Percentiles rank a stretch among this genome's conserved stretches.
Conservation (phyloP, 805 yeast genomes). For the Zygoascus flipseniorum region DNA sequence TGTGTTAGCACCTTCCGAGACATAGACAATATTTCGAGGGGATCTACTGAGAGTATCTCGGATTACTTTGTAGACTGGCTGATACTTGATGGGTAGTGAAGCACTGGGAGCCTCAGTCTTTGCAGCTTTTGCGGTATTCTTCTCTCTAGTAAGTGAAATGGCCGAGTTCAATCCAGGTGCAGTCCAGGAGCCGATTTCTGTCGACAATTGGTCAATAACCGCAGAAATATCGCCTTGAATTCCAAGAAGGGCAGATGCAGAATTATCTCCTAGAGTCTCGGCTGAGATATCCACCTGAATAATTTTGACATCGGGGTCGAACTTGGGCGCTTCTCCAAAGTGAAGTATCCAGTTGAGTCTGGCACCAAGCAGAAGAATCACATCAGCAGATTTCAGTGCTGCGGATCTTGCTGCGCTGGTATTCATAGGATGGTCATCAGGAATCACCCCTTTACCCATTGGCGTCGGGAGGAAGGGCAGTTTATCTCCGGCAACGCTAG, state of each 20-base stretch:
- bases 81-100: slow-evolving; percentile 35
- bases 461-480: slow-evolving; percentile 65
- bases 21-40: slow-evolving; percentile 26
- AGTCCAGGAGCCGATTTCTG: slow-evolving; percentile 27
- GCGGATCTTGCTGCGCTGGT: slow-evolving; percentile 56
- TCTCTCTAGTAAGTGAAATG: slow-evolving; percentile 19
- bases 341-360: slow-evolving; percentile 69
- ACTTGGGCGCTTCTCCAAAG: slow-evolving; percentile 53
- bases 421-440: slow-evolving; percentile 41
- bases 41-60: slow-evolving; percentile 31
- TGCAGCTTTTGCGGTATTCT: slow-evolving; percentile 29
- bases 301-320: slow-evolving; percentile 36
- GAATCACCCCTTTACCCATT: slow-evolving; percentile 67
- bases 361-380: slow-evolving; percentile 54
- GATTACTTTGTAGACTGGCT: slow-evolving; percentile 44
- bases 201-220: slow-evolving; percentile 32
- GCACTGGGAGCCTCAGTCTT: slow-evolving; percentile 25
- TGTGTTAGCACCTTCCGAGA: slow-evolving; percentile 70
- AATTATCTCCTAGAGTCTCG: slow-evolving; percentile 45
- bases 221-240: slow-evolving; percentile 48
- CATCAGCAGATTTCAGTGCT: slow-evolving; percentile 51
- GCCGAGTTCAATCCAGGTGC: slow-evolving; percentile 27
- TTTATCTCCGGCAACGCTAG: not conserved
- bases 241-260: slow-evolving; percentile 33
- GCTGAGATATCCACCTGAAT: slow-evolving; percentile 49